A percentile compares a stretch with the other conserved stretches of the same genome.
These are phyloP conservation scores for Asterochloris erici DNA, from an alignment of 139 green algal genomes.

Conservation along the genomic window DNA sequence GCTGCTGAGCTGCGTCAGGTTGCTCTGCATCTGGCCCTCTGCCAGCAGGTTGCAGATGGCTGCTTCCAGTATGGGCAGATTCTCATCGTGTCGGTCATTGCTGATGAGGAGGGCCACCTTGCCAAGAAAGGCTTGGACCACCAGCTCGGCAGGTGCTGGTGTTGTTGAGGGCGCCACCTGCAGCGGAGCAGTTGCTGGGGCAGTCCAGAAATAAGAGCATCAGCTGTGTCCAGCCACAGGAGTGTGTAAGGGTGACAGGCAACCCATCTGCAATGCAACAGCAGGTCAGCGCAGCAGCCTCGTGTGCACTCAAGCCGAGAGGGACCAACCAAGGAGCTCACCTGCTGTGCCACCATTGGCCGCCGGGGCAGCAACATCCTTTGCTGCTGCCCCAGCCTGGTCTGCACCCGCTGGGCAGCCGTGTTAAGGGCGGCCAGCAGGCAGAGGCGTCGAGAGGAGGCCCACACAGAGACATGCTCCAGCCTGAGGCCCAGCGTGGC, in stretches of 20 bases:
- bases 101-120: slow-evolving; percentile 19
- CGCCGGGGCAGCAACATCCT: not conserved
- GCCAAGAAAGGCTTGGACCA: no score
- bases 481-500: slow-evolving; percentile 10
- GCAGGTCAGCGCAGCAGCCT: no score
- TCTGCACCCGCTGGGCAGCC: slow-evolving; percentile 3
- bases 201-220: no score
- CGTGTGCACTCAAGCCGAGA: no score
- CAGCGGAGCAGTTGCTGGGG: no score
- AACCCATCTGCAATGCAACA: no score
- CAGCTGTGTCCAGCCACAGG: no score
- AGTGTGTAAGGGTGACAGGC: no score
- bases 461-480: slow-evolving; percentile 30
- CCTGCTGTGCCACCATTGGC: no score
- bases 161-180: no score
- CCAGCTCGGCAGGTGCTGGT: no score
- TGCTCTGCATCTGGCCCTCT: slow-evolving; percentile 2
- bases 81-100: slow-evolving; percentile 7
- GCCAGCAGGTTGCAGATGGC: slow-evolving; percentile 11
- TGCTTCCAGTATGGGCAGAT: slow-evolving; percentile 18
- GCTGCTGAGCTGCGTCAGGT: not conserved
- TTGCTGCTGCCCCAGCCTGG: not conserved
- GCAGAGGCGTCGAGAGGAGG: slow-evolving; percentile 24
- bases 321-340: no score
- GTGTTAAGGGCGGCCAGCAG: slow-evolving; percentile 11